These are phyloP conservation scores for Thymus mandschuricus DNA, from an alignment of 257 asterid genomes.

Conservation along the genomic window DNA sequence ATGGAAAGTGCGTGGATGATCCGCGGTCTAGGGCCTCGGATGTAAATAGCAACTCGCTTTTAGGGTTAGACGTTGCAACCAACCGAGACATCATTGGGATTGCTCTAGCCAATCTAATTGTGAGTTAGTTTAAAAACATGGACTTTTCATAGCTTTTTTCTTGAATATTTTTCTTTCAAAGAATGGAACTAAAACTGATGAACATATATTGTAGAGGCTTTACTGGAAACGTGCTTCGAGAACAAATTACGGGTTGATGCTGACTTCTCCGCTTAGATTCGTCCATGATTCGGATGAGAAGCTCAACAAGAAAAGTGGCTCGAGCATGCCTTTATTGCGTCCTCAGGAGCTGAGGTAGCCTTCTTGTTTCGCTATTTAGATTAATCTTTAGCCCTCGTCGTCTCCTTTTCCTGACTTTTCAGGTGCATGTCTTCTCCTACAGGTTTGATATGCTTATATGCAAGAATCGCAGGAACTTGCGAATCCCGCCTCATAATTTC, in stretches of 20 bases:
- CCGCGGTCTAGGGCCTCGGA: constrained; percentile 94
- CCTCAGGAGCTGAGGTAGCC: constrained; percentile 88
- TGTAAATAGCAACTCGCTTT: constrained; percentile 73
- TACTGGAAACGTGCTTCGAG: constrained; percentile 96
- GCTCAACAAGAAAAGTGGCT: constrained; percentile 43
- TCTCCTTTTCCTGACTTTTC: constrained; percentile 41
- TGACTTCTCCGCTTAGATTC: constrained; percentile 85
- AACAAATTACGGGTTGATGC: constrained; percentile 74
- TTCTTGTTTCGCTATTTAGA: constrained; percentile 31
- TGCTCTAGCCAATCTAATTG: constrained; percentile 90
- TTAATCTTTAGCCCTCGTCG: constrained; percentile 22
- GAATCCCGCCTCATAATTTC: constrained; percentile 46
- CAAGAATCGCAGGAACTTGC: constrained; percentile 55
- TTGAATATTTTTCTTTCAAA: constrained; percentile 14
- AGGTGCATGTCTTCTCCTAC: constrained; percentile 58
- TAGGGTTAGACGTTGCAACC: constrained; percentile 80
- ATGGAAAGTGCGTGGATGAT: constrained; percentile 90
- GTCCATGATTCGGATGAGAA: constrained; percentile 56
- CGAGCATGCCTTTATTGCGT: constrained; percentile 70
- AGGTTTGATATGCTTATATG: constrained; percentile 60
- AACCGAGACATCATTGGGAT: constrained; percentile 88
- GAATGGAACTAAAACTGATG: constrained; percentile 25
- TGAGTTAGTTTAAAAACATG: constrained; percentile 41
- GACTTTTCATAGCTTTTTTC: neutral
- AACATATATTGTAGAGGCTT: constrained; percentile 67